phyloP scores from a whole-genome alignment of 2,329 filamentous ascomycete genomes.

The Colletotrichum caudatum region DNA sequence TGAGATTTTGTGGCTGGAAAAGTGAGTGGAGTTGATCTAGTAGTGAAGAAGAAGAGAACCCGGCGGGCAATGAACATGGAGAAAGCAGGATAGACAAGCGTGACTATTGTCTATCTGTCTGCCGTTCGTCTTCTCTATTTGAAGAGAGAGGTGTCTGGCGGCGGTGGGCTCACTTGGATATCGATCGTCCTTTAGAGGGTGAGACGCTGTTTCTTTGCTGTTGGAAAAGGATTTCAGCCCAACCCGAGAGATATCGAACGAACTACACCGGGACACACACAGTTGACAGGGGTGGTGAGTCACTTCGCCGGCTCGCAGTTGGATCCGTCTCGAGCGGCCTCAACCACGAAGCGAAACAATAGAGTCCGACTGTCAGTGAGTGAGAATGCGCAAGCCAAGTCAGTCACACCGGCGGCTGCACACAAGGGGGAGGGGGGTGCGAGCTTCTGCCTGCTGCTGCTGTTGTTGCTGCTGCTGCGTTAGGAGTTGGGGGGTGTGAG shows the following conservation, averaged over 20 bases:
- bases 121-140: not conserved
- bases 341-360: not conserved
- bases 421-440: not conserved
- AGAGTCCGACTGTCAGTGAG: constrained; percentile 8
- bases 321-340: constrained; percentile 26
- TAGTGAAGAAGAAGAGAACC: constrained; percentile 14
- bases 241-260: not conserved
- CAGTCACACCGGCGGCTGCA: constrained; percentile 28
- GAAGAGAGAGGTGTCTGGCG: not conserved
- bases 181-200: not conserved
- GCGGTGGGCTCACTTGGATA: constrained; percentile 21
- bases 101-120: not conserved
- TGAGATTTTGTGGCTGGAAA: constrained; percentile 7
- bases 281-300: constrained; percentile 30
- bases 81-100: not conserved
- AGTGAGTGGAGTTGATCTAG: constrained; percentile 25
- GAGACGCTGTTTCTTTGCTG: constrained; percentile 3
- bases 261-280: constrained; percentile 6
- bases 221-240: not conserved
- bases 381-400: not conserved
- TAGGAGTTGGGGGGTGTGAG: constrained; percentile 7
- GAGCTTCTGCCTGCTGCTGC: constrained; percentile 18
- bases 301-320: constrained; percentile 23
- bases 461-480: not conserved
- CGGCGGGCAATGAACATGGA: constrained; percentile 32